Base-by-base conservation (phyloP, 805 yeast species). In the Yarrowia divulgata region DNA sequence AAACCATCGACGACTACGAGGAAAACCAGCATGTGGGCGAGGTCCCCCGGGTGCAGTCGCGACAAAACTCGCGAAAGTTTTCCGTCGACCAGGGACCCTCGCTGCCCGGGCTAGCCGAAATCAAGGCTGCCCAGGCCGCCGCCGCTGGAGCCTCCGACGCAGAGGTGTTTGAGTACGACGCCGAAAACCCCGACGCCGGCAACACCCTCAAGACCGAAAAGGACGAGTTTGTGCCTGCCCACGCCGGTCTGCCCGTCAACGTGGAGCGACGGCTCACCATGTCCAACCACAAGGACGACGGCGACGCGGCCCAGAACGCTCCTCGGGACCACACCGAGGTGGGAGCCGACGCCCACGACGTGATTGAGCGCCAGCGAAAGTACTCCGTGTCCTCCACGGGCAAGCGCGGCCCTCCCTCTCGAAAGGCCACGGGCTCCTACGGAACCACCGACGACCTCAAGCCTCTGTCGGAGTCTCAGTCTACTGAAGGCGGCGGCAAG, bases 371-470 rank as follows among this genome's bases (percentile, higher is more conserved):
- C 8, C 72, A 75, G 69, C 73, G 80, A 46, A 70, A 76, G 39
- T 69, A 72, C 40, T 73, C 79, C 8, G 74, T 76, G 8, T 72
- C 73, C 1, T 68, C 75, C 7, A 60, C 66, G 3, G 46, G 45
- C 67, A 57, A 69, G 45, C 55, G 67, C 39, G 63, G 71, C 58
- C 69, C 69, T 18, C 73, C 72, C 13, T 72, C 77, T 4, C 73
- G 80, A 40, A 72, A 73, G n/a, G 76, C 80, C 54, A 78, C 80
- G 4, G 80, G 78, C 9, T 74, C 78, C 7, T 78, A 73, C 69
- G 79, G 79, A 16, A 68, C 71, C 18, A 71, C 58, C 3, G 79
- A 75, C 16, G 77, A 74, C 42, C 71, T 77, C 67, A 74, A 72
- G 64, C 79, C 80, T 12, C 49, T 77, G 72, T 71, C 79, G 1